Base-by-base conservation (phyloP, 192 early-diverging fungal species). In the Backusella psychrophila region DNA sequence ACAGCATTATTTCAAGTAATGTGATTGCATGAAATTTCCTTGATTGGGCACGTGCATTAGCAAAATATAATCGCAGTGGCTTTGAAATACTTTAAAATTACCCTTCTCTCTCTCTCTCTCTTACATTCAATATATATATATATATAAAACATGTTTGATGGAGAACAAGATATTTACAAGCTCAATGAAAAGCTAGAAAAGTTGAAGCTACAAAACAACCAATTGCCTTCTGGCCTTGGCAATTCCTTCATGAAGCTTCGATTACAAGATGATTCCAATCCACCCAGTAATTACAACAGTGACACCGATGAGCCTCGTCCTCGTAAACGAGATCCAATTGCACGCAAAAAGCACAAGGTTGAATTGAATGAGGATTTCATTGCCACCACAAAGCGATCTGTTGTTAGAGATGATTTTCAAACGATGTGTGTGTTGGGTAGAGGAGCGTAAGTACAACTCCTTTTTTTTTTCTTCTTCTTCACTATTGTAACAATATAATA, bases 351-450 rank as follows among this genome's bases (percentile, higher is more conserved):
- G 2, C 82, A 85, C 9, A 83, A 84, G 35, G 84, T 83, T 26
- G 59, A 73, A 31, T 77, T 87, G 31, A 76, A 83, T 46, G 75
- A 85, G 21, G 77, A 83, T 52, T 87, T 83, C 44, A 36, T 67
- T 0, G 41, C 79, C 15, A 74, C 52, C 4, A 31, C 71, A 8
- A 56, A 77, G n/a, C 38, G 78, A 65, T 82, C 84, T 36, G 82
- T 87, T 46, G 73, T 75, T 11, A 74, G 74, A 68, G 82, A 84
- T 72, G 86, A 87, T 67, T 87, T 87, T 71, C 80, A 84, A 65
- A 76, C 79, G 42, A 71, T 87, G 26, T 82, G 83, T 38, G 86
- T 87, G 15, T 76, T 87, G 53, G 86, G 86, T 23, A 73, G 84
- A 53, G 86, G 86, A 81, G 82, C 86, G 86, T 87, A 87, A 81